These are phyloP conservation scores for Xylaria nigripes DNA, from an alignment of 495 filamentous ascomycete species.

Conservation along the genomic window DNA sequence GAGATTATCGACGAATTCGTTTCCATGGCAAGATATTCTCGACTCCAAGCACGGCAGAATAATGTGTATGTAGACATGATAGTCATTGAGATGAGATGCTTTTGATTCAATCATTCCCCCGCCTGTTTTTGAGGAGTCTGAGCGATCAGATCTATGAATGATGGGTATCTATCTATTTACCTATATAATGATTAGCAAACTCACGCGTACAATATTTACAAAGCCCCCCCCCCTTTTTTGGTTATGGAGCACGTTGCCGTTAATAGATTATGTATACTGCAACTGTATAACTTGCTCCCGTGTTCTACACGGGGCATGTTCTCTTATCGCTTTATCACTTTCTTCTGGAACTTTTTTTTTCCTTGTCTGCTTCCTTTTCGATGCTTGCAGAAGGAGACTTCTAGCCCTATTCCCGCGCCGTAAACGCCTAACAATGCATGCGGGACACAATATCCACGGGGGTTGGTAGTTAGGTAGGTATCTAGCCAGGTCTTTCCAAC, in stretches of 20 bases:
- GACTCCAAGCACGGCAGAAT: too few species aligned
- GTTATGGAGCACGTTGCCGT: neutral
- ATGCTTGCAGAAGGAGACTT: neutral
- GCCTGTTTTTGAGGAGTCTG: neutral
- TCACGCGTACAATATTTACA: neutral
- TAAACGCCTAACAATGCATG: constrained; percentile 14
- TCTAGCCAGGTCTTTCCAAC: neutral
- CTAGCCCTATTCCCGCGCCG: neutral
- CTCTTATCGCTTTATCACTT: neutral
- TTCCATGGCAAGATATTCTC: too few species aligned
- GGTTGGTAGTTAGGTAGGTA: neutral
- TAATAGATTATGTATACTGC: neutral
- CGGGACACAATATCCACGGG: neutral
- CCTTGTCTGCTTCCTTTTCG: neutral
- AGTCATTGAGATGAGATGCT: neutral
- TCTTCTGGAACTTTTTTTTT: neutral
- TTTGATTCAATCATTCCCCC: neutral
- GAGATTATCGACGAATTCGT: too few species aligned
- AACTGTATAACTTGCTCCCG: neutral
- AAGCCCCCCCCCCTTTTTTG: neutral
- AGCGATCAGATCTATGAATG: neutral
- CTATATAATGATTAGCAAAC: neutral
- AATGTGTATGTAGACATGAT: too few species aligned
- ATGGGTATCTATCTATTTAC: neutral
- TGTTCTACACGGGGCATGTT: neutral